These are phyloP conservation scores for Nectriaceae sp. DNA, from an alignment of 2,329 filamentous ascomycete species.

Conservation along the genomic window DNA sequence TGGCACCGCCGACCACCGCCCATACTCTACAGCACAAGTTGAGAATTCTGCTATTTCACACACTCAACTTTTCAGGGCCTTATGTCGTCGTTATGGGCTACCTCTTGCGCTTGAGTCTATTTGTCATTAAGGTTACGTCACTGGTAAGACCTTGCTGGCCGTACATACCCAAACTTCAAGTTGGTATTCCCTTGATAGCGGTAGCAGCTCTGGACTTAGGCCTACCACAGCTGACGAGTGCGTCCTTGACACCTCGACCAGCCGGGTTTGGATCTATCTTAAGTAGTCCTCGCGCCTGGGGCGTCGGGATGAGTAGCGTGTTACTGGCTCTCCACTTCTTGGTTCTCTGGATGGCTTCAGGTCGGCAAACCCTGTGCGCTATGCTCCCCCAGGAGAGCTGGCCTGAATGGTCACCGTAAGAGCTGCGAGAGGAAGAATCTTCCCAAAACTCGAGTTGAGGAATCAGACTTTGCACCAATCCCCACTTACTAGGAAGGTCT, in stretches of 20 bases:
- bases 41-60: constrained; percentile 37
- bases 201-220: constrained; percentile 69
- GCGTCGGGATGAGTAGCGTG: constrained; percentile 32
- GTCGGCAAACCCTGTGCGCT: constrained; percentile 37
- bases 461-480: too few relatives aligned
- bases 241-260: constrained; percentile 11
- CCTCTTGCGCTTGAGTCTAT: constrained; percentile 58
- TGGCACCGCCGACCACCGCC: constrained; percentile 48
- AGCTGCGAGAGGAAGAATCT: too few relatives aligned
- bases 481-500: too few relatives aligned
- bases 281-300: constrained; percentile 24
- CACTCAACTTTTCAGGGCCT: constrained; percentile 24
- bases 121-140: constrained; percentile 68
- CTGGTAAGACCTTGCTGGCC: constrained; percentile 72
- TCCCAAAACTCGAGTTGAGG: too few relatives aligned
- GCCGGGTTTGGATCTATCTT: constrained; percentile 18
- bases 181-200: constrained; percentile 67
- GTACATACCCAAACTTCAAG: constrained; percentile 62
- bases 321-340: constrained; percentile 37
- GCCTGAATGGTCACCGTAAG: constrained; percentile 34
- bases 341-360: constrained; percentile 36
- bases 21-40: constrained; percentile 36
- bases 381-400: constrained; percentile 28
- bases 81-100: constrained; percentile 34
- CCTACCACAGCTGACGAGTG: constrained; percentile 31